Base-by-base conservation (phyloP, 2,329 filamentous ascomycete species). In the Colletotrichum plurivorum region DNA sequence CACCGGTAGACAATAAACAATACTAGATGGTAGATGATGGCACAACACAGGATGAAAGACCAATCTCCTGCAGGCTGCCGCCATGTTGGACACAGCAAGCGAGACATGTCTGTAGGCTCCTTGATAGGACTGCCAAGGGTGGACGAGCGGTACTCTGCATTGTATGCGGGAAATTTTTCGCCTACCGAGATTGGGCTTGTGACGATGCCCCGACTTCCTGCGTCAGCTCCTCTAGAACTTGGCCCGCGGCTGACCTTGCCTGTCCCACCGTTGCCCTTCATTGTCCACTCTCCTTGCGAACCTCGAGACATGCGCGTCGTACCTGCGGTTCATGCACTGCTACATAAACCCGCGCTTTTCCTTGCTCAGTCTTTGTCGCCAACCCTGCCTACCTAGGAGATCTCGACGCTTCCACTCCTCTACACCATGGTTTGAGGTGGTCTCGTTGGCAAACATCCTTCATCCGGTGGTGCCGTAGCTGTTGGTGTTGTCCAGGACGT, bases 31-130 rank as follows among this genome's bases (percentile, higher is more conserved):
- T n/a, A 20, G 55, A 39, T 12, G 46, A 41, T 10, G 31, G 8
- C 31, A 36, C 31, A 36, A 36, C 46, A 20, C 18, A 52, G 27
- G 20, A 43, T 45, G 48, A 31, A 60, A 46, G 45, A 53, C 48
- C 65, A 69, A 64, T 65, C 46, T 71, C 58, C 53, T 71, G 70
- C 64, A 66, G 54, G 59, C 20, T 57, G 25, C 64, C 68, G 58
- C 55, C 27, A 57, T 31, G 64, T 71, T 45, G 43, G 39, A 71
- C 68, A 51, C 39, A 27, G 39, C 48, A 65, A 69, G 65, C 70
- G 61, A 72, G 65, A 72, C 60, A 65, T 66, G 69, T 65, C 64
- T 71, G 41, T 51, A 69, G 65, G 60, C 63, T 67, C 69, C 70
- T 63, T 62, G 57, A 72, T 72, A 71, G 70, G 68, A 59, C 41